Base-by-base conservation (phyloP, 768 basidiomycete genomes). In the Roridomyces roridus region DNA sequence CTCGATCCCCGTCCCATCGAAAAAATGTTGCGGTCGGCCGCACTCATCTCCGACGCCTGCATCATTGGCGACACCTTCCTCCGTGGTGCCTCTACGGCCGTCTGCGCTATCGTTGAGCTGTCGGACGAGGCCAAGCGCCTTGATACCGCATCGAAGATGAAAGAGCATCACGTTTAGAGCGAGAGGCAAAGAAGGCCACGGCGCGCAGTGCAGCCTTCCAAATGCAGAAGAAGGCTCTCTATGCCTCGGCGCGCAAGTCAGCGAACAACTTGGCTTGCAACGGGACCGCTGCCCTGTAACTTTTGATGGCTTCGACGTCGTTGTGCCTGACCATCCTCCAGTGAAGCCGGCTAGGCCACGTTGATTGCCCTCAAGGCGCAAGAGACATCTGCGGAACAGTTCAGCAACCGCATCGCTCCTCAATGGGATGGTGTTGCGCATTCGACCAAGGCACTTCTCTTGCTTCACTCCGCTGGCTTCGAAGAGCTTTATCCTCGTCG, bases 401-500 rank as follows among this genome's bases (percentile, higher is more conserved):
- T 43, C 49, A 51, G 53, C 46, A 28, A 55, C 15, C 36, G 55
- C 18, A 49, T 63, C 31, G 50, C 52, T 44, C 61, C 61, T 5
- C 23, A 51, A 18, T 63, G 61, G 61, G 44, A 52, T 39, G 25
- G 25, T 11, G 23, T 63, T 3, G 61, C 58, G 57, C 54, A 63
- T 26, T 65, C 64, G 25, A 49, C 65, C 29, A 29, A 59, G 6
- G 61, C 65, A 1, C 64, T 73, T 14, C 55, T 70, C 23, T 51
- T 67, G 18, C 20, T 67, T 7, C 73, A 73, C 59, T 58, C 71
- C 17, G 26, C 68, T 9, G 59, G 31, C 31, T 34, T 74, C 8
- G 67, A 74, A 25, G 70, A 75, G 39, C 43, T 79, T 15, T 75
- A 74, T 23, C 59, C 65, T 24, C 71, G 70, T 29, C 70, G 79